These are phyloP conservation scores for Ophiostoma novo-ulmi DNA, from an alignment of 2,329 filamentous ascomycete species.

Conservation along the genomic window DNA sequence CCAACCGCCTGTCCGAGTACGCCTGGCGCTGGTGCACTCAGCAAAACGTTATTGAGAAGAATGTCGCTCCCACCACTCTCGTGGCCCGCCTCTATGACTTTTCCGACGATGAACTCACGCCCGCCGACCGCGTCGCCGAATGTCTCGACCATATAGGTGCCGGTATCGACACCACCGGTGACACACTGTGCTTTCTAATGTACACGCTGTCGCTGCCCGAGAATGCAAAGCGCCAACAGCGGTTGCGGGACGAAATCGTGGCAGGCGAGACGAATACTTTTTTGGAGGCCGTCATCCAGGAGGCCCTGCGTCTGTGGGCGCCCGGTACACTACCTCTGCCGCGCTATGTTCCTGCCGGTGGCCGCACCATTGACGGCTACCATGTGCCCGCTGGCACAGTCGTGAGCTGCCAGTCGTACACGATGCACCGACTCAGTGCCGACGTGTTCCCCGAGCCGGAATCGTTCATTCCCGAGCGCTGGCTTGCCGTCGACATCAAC, in stretches of 20 bases:
- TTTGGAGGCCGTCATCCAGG: conserved; percentile 54
- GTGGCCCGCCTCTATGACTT: conserved; percentile 16
- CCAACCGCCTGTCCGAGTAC: conserved; percentile 13
- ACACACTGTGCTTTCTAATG: conserved; percentile 64
- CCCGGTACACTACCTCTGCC: conserved; percentile 61
- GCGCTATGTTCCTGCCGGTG: conserved; percentile 41
- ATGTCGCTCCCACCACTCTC: conserved; percentile 15
- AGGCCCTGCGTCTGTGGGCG: conserved; percentile 56
- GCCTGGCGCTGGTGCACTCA: conserved; percentile 17
- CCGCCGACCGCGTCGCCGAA: conserved; percentile 44
- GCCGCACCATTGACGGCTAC: conserved; percentile 29
- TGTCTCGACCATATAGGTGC: conserved; percentile 66
- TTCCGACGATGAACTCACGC: conserved; percentile 14
- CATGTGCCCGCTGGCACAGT: conserved; percentile 50
- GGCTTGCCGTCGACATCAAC: conserved; percentile 51
- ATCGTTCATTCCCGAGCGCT: conserved; percentile 71
- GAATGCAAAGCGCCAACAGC: conserved; percentile 46
- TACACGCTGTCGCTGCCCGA: conserved; percentile 60
- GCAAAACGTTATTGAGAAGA: not conserved
- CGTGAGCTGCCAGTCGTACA: conserved; percentile 57
- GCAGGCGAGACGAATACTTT: conserved; percentile 31
- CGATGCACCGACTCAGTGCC: conserved; percentile 51
- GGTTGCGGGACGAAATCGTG: conserved; percentile 45
- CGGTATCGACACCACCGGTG: conserved; percentile 66
- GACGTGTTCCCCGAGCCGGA: conserved; percentile 74